Base-by-base conservation (phyloP, 2,329 filamentous ascomycete species). In the Colletotrichum noveboracense region DNA sequence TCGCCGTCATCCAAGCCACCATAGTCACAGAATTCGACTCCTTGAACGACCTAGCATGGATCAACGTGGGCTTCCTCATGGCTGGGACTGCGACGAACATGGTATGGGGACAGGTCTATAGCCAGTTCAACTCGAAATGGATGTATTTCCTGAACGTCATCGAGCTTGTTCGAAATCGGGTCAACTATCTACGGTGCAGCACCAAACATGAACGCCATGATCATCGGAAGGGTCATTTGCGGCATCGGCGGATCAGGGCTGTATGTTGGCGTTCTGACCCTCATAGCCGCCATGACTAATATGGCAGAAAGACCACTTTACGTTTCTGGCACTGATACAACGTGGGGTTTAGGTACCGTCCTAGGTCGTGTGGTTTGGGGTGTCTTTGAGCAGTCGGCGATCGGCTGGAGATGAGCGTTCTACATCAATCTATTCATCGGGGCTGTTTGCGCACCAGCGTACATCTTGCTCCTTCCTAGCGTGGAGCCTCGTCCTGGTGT, bases 351-450 rank as follows among this genome's bases (percentile, higher is more conserved):
- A 6, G 88, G 87, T 7, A 85, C 83, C 8, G 83, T 88, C 9
- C 78, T 89, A 2, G 88, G 88, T 0, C n/a, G 64, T 38, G 55
- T 70, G 16, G 56, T 88, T 58, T 86, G 87, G 8, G 87, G 86
- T 18, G 85, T 81, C 0, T 88, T 88, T 67, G 80, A 82, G 3
- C 84, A 85, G 32, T 83, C 79, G 8, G 77, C 80, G 3, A 85
- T 83, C 4, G 82, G 81, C 2, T 88, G 86, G 86, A 74, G 87
- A 71, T 86, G 83, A 83, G 81, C 82, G 1, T 87, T 87, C 65
- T 92, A 92, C 77, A 88, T 91, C 79, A 91, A 91, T 72, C 81
- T 91, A 7, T 82, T 88, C 66, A 86, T 86, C 18, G 88, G 81
- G 18, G 86, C 80, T 16, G 69, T 82, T 79, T 74, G 77, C 14